Base-by-base conservation (phyloP, 78 protist genomes). In the Bodo saltans region DNA sequence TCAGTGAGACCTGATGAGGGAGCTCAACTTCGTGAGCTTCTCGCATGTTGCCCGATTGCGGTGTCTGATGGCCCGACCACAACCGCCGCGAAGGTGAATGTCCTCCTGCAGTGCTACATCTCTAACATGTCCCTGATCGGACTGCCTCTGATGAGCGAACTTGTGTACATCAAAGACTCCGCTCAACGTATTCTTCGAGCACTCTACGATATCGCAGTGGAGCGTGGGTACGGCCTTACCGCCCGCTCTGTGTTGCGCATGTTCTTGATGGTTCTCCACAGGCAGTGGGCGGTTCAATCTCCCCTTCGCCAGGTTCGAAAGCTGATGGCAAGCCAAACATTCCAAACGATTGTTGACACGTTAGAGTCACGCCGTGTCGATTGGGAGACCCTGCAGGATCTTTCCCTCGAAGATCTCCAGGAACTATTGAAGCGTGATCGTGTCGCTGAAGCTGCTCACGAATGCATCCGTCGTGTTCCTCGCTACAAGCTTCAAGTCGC, bases 61-160 rank as follows among this genome's bases (percentile, higher is more conserved):
- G 86, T 97, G 70, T 85, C 86, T 80, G 99, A 95, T 74, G 17
- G 72, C 73, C 60, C 84, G 27, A 93, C 90, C 23, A 89, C 93
- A 72, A 86, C 91, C 23, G 29, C 84, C 21, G 95, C 95, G 26
- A 93, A 93, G 85, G 87, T 95, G 80, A 98, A 97, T 76, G 96
- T 97, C 27, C 92, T 99, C 30, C 90, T 99, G 39, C 99, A 99
- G 53, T 83, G 98, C 4, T 97, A 97, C 91, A 96, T 99, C 78
- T 88, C 98, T 11, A 88, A 86, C 85, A 85, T 95, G 41, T 40
- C 74, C 60, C 92, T 98, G 30, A 98, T 93, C 2, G 99, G 99
- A 8, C 97, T 93, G 69, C 95, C 99, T 8, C 85, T 98, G 35
- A 70, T 87, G 28, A 68, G 98, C 0, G 99, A 98, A 88, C 97